Conservation (phyloP, 768 basidiomycete species). For the Strobilomyces echinocephalus region DNA sequence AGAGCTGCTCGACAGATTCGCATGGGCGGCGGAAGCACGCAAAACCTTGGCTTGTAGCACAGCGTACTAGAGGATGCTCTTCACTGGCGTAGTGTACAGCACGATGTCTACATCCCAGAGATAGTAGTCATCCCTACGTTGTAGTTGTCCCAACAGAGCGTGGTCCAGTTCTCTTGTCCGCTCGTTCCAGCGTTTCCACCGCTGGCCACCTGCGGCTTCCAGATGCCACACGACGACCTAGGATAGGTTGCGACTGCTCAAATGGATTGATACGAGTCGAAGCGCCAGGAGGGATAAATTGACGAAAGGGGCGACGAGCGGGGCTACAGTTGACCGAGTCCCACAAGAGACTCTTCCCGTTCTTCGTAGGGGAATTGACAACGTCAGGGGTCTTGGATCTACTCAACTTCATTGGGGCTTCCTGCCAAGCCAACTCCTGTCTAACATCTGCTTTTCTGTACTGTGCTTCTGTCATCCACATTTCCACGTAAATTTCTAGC, state of each 20-base stretch:
- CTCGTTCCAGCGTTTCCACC: too few species aligned
- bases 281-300: slow-evolving; percentile 42
- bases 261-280: slow-evolving; percentile 52
- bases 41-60: too few species aligned
- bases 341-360: slow-evolving; percentile 72
- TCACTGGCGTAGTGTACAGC: too few species aligned
- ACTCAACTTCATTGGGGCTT: slow-evolving; percentile 38
- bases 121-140: too few species aligned
- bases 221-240: slow-evolving; percentile 43
- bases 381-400: slow-evolving; percentile 43
- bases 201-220: too few species aligned
- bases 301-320: slow-evolving; percentile 40
- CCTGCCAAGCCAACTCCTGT: slow-evolving; percentile 66
- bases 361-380: slow-evolving; percentile 33
- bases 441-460: slow-evolving; percentile 59
- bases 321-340: slow-evolving; percentile 47
- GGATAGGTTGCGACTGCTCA: slow-evolving; percentile 33
- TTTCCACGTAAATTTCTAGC: slow-evolving; percentile 71
- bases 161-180: too few species aligned
- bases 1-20: too few species aligned
- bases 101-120: too few species aligned
- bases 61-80: too few species aligned
- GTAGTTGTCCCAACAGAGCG: too few species aligned
- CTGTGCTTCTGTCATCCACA: slow-evolving; percentile 74
- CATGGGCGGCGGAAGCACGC: too few species aligned